Conservation (phyloP, 2,329 filamentous ascomycete species). For the Penicillium sp. region DNA sequence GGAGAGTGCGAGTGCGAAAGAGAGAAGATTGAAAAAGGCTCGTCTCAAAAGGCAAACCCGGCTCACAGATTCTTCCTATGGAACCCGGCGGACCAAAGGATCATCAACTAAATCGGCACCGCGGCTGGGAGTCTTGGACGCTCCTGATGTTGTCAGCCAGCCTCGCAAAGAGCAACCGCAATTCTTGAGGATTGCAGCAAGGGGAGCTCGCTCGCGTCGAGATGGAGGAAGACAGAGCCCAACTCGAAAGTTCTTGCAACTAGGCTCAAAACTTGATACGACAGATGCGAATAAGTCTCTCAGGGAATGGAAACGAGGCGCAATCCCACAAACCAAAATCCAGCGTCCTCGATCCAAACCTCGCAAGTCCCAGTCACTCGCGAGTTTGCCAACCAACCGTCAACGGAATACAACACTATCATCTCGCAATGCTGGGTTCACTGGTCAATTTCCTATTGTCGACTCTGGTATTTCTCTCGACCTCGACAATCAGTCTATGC, state of each 20-base stretch:
- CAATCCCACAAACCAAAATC: constrained; percentile 36
- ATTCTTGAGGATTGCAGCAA: constrained; percentile 61
- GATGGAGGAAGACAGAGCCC: constrained; percentile 58
- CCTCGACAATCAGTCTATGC: constrained; percentile 5
- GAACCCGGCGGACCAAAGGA: constrained; percentile 27
- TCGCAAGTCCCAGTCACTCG: constrained; percentile 28
- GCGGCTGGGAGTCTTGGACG: constrained; percentile 57
- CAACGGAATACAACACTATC: constrained; percentile 7
- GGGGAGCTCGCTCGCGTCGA: constrained; percentile 53
- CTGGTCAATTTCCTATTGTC: constrained; percentile 5
- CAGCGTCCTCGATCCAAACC: constrained; percentile 20
- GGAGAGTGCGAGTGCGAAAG: constrained; percentile 14
- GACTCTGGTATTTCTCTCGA: not conserved
- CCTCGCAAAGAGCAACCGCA: constrained; percentile 47
- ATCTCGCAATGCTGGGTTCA: constrained; percentile 3
- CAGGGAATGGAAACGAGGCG: constrained; percentile 56
- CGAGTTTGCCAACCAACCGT: constrained; percentile 24
- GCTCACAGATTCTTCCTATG: constrained; percentile 39
- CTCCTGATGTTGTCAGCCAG: constrained; percentile 38
- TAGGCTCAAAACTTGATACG: constrained; percentile 59
- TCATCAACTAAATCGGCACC: constrained; percentile 6
- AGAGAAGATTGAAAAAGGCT: constrained; percentile 29
- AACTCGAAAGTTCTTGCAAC: constrained; percentile 55
- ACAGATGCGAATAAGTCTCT: constrained; percentile 57
- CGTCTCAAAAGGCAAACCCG: constrained; percentile 39